These are phyloP conservation scores for Vachellia collinsii DNA, from an alignment of 306 rosid genomes.

Conservation along the genomic window DNA sequence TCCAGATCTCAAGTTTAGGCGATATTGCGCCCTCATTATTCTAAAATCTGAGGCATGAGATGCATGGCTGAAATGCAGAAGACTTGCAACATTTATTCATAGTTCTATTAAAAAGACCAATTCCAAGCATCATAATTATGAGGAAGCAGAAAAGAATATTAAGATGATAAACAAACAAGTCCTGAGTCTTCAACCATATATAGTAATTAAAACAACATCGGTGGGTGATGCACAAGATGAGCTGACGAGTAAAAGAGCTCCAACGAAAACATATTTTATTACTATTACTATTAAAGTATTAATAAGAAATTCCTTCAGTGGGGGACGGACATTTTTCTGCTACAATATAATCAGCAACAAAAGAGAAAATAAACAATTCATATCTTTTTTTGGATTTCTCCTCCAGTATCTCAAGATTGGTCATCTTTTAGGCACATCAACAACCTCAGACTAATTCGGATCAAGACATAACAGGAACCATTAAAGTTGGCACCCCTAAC, in stretches of 20 bases:
- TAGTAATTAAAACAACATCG: background rate
- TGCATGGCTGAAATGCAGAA: background rate
- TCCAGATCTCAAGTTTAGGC: background rate
- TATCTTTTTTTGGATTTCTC: background rate
- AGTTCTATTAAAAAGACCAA: background rate
- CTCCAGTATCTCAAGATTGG: no score
- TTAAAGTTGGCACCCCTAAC: no score
- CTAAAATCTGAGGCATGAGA: background rate
- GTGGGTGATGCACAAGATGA: background rate
- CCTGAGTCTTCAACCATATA: background rate
- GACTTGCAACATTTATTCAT: background rate
- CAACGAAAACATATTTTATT: background rate
- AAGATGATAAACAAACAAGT: background rate
- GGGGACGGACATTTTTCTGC: background rate
- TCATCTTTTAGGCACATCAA: no score
- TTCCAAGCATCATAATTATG: background rate
- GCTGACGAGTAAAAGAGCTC: background rate
- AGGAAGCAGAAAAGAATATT: background rate
- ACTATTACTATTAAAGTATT: background rate
- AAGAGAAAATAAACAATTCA: background rate
- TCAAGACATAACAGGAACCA: no score
- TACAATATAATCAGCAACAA: conserved; percentile 5
- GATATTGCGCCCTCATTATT: background rate
- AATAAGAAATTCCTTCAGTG: background rate
- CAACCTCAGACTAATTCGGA: no score